Conservation (phyloP, 106 monocot species). For the Agapanthus africanus region DNA sequence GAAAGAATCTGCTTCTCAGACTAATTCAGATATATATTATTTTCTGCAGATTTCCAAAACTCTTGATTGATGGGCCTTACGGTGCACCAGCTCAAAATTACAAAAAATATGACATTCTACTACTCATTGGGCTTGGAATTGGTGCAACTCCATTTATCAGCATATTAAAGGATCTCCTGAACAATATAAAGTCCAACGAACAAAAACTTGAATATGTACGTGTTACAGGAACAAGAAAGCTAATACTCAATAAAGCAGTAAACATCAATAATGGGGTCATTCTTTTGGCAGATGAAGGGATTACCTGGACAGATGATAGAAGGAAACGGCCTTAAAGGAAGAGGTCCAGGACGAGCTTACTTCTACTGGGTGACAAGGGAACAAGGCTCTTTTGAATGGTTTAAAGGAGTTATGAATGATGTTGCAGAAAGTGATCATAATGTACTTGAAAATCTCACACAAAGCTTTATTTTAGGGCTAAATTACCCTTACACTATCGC, state of each 20-base stretch:
- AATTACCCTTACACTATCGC: too few species aligned
- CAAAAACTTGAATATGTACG: slow-evolving; percentile 10
- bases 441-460: slow-evolving; percentile 32
- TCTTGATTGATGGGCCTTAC: slow-evolving; percentile 86
- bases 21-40: not conserved
- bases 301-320: slow-evolving; percentile 10
- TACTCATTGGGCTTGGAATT: slow-evolving; percentile 89
- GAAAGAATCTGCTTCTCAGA: not conserved
- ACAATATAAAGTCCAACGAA: slow-evolving; percentile 60
- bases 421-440: slow-evolving; percentile 75
- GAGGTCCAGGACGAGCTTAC: slow-evolving; percentile 67
- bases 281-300: not conserved
- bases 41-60: slow-evolving; percentile 68
- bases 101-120: slow-evolving; percentile 91
- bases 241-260: not conserved
- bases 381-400: slow-evolving; percentile 96
- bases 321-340: slow-evolving; percentile 20
- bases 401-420: slow-evolving; percentile 93
- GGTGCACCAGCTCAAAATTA: slow-evolving; percentile 97
- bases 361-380: slow-evolving; percentile 99
- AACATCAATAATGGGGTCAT: not conserved
- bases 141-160: slow-evolving; percentile 98
- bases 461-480: too few species aligned
- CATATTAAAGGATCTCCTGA: slow-evolving; percentile 84
- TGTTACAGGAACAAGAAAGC: not conserved